Base-by-base conservation (phyloP, 805 yeast species). In the Candida namnaoensis region DNA sequence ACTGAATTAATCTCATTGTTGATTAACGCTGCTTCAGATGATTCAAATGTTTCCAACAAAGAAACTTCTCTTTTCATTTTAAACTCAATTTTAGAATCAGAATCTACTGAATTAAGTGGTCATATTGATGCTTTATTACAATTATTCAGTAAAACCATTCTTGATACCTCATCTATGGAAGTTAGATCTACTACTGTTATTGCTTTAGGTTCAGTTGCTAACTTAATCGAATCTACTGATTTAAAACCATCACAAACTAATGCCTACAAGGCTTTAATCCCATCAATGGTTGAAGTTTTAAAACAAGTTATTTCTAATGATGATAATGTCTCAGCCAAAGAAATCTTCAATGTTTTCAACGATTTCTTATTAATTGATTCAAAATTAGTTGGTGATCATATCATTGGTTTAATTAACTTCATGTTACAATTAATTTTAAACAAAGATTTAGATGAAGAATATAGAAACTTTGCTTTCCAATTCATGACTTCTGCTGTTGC, bases 11-110 rank as follows among this genome's bases (percentile, higher is more conserved):
- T 91, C 46, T 83, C 86, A 32, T 68, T 76, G 41, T 71, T 93
- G 55, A 79, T 84, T 43, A 65, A 71, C 43, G 84, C 86, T 36
- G 82, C 88, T 38, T 72, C 76, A 42, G 76, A 76, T 42, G 53
- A 52, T 23, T 60, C 68, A 35, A 58, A 67, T 36, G 64, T 71
- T 38, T 79, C 76, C 49, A 69, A 79, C 40, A 72, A 90, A 60
- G 96, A 90, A 66, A 81, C 85, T 60, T 83, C 95, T 33, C 79
- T 87, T 33, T 93, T 78, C 70, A 76, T 88, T 40, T 67, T 93
- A 45, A 78, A 74, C 62, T 75, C 93, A 43, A 63, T 93, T 40
- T 71, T 91, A 54, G 98, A 93, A 61, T 74, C 80, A 38, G 69
- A 72, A 40, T 76, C 73, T 53, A 73, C 79, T 42, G 71, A 76